Base-by-base conservation (phyloP, 208 protist genomes). In the Trypanosoma cruzi region DNA sequence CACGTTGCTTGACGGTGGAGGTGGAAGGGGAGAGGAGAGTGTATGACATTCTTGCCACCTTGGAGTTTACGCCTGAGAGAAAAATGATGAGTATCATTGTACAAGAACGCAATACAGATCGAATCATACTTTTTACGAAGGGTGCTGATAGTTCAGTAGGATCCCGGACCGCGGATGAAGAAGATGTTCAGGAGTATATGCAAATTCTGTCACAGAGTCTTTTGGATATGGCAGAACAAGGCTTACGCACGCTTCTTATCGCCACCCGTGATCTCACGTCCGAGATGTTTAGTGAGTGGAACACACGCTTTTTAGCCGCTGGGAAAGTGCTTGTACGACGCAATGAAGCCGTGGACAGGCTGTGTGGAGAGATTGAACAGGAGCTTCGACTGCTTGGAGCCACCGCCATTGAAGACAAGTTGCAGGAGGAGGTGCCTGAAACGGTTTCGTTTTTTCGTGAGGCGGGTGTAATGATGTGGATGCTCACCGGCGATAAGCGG, bases 401-500 rank as follows among this genome's bases (percentile, higher is more conserved):
- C 11, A 99, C 97, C 3, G 98, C 89, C 8, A 98, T 99, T 64
- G 98, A 99, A 84, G 98, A 99, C 83, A 96, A 97, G 82, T 85
- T 99, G 50, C 98, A 99, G 79, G 89, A 98, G 20, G 76, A 92
- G 52, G 97, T 98, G 20, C 92, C 93, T 0, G 90, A 98, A 69
- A 97, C 96, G n/a, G 86, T 99, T 20, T 78, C 82, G 8, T 84
- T 96, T n/a, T 89, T 99, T 37, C 58, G 88, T 10, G 73, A 87
- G 34, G 98, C 98, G 1, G 95, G 95, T 6, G 96, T 99, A 31
- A 81, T 97, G 2, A 64, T 99, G 14, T 99, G 98, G 98, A 98
- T 99, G 79, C 83, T 99, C 13, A 99, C 98, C 11, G 98, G 98
- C 49, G 98, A 99, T 82, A 99, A 99, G 84, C 89, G 95, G 53